Evolutionary conservation across 805 yeast species (phyloP).

Genomic region (Isabelozyma pseudorhagii): DNA sequence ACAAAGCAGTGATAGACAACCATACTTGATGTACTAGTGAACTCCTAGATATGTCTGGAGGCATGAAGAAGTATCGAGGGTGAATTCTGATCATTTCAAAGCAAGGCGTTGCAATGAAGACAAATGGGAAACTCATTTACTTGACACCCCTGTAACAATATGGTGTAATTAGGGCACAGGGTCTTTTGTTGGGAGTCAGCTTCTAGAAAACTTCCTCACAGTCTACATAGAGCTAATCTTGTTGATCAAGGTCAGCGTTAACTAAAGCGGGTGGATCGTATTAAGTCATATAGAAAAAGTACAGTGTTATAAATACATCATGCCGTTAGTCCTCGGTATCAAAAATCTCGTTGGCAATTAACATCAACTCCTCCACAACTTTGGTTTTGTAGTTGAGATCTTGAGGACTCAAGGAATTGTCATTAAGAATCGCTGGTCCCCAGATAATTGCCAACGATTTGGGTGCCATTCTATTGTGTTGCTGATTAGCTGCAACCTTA

Average conservation of each 20-base stretch:
- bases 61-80: no score
- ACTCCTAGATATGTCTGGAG: no score
- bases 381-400: constrained; percentile 74
- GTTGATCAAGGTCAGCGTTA: no score
- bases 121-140: no score
- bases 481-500: constrained; percentile 61
- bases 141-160: no score
- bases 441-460: constrained; percentile 85
- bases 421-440: constrained; percentile 87
- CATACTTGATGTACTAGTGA: constrained; percentile 16
- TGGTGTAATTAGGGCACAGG: no score
- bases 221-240: no score
- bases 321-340: constrained; percentile 30
- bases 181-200: no score
- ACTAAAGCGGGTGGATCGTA: no score
- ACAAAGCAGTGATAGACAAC: constrained; percentile 2
- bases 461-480: constrained; percentile 74
- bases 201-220: no score
- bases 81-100: background rate
- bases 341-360: constrained; percentile 76
- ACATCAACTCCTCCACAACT: constrained; percentile 79
- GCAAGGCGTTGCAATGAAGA: background rate
- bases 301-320: no score
- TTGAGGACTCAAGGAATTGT: constrained; percentile 59
- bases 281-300: no score